Evolutionary conservation across 116 monocot species (phyloP).

Genomic region (Phalaenopsis hybrid): DNA sequence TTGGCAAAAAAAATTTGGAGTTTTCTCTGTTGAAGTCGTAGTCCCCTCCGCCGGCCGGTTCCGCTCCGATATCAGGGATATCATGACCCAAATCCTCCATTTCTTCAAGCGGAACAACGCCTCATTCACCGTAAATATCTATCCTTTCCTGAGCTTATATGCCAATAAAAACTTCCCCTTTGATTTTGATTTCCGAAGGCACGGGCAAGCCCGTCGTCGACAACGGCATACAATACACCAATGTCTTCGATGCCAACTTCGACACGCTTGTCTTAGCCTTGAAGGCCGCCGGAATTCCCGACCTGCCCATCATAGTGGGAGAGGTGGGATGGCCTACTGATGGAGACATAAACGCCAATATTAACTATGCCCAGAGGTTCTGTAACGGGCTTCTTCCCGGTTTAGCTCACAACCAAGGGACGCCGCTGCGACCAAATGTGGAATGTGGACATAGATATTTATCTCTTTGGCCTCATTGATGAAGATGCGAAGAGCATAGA

Average conservation of each 20-base stretch:
- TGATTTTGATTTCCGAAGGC: conserved; percentile 34
- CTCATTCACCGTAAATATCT: conserved; percentile 48
- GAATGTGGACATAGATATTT: conserved; percentile 35
- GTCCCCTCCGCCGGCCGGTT: conserved; percentile 32
- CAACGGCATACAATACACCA: conserved; percentile 26
- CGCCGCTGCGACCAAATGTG: conserved; percentile 28
- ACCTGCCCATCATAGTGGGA: conserved; percentile 40
- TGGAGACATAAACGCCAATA: conserved; percentile 28
- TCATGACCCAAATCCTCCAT: conserved; percentile 30
- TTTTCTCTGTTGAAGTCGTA: no score
- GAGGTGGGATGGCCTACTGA: conserved; percentile 69
- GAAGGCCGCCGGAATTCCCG: conserved; percentile 20
- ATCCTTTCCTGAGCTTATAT: conserved; percentile 42
- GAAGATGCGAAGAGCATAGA: conserved; percentile 42
- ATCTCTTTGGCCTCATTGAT: conserved; percentile 41
- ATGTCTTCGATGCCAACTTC: conserved; percentile 59
- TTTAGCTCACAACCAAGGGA: conserved; percentile 19
- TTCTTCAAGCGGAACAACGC: conserved; percentile 27
- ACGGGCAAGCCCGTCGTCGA: conserved; percentile 19
- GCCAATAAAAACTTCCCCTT: conserved; percentile 30
- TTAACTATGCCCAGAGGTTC: conserved; percentile 19
- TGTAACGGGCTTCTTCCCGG: conserved; percentile 24
- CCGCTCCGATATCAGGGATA: conserved; percentile 24
- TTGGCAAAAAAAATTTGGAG: no score
- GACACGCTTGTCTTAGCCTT: conserved; percentile 45